A percentile compares a stretch with the other conserved stretches of the same genome.
These are phyloP conservation scores for Suhomyces canberraensis DNA, from an alignment of 805 yeast species.

Conservation along the genomic window DNA sequence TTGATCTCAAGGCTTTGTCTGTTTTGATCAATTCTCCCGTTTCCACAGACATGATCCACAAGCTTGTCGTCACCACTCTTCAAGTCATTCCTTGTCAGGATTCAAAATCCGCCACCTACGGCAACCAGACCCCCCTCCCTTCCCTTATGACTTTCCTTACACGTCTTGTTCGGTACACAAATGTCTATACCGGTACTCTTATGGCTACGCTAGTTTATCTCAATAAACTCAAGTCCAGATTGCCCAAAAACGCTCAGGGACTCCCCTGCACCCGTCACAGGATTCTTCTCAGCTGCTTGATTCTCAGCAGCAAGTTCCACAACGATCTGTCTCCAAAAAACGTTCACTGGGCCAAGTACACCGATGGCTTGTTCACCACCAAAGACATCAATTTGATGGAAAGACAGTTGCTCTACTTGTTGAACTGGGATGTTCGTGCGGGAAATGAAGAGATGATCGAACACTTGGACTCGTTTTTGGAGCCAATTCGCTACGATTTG, in stretches of 20 bases:
- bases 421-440: conserved; percentile 67
- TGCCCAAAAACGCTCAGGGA: conserved; percentile 73
- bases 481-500: conserved; percentile 47
- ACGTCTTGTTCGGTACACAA: conserved; percentile 62
- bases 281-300: conserved; percentile 69
- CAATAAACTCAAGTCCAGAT: conserved; percentile 53
- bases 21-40: conserved; percentile 63
- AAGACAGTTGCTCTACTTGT: conserved; percentile 62
- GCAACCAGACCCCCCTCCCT: conserved; percentile 48
- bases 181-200: conserved; percentile 77
- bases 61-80: conserved; percentile 60
- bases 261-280: conserved; percentile 79
- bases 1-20: conserved; percentile 51
- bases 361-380: conserved; percentile 66
- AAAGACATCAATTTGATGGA: conserved; percentile 80
- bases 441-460: conserved; percentile 41
- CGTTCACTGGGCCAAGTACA: conserved; percentile 74
- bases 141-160: conserved; percentile 74
- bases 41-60: conserved; percentile 71
- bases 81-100: conserved; percentile 64
- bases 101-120: conserved; percentile 27
- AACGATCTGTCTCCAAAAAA: conserved; percentile 79
- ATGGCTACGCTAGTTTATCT: conserved; percentile 70
- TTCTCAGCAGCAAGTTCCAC: conserved; percentile 69
- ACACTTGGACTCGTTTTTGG: conserved; percentile 45